A percentile compares a stretch with the other conserved stretches of the same genome.
These are phyloP conservation scores for Medicago ruthenica DNA, from an alignment of 306 rosid species.

Conservation along the genomic window DNA sequence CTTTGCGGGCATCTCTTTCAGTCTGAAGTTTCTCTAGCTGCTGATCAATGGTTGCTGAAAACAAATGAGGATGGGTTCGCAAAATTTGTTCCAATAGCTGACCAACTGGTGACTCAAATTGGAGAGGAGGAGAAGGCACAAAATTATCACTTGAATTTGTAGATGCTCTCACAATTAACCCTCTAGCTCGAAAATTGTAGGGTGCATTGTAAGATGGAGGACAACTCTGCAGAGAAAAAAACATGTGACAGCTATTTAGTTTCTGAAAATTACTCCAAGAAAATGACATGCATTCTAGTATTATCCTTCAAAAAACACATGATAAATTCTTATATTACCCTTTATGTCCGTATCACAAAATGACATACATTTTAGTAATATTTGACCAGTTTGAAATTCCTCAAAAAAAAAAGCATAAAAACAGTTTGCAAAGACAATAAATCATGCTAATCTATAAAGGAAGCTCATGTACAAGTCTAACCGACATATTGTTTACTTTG, in stretches of 20 bases:
- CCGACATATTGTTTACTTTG: slow-evolving; percentile 2
- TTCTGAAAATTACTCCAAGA: not conserved
- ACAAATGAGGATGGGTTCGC: slow-evolving; percentile 86
- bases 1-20: slow-evolving; percentile 57
- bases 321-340: not conserved
- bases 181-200: slow-evolving; percentile 65
- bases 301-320: too few relatives aligned
- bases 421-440: slow-evolving; percentile 4
- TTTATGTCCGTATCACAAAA: too few relatives aligned
- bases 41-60: slow-evolving; percentile 85
- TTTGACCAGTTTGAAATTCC: not conserved
- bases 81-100: slow-evolving; percentile 89
- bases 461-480: not conserved
- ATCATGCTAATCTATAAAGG: not conserved
- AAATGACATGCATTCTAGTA: too few relatives aligned
- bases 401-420: too few relatives aligned
- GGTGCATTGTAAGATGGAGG: slow-evolving; percentile 59
- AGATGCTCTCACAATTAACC: slow-evolving; percentile 67
- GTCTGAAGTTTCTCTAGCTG: slow-evolving; percentile 89
- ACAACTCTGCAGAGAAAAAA: slow-evolving; percentile 53
- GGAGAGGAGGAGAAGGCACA: slow-evolving; percentile 77
- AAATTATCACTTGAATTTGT: slow-evolving; percentile 64
- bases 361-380: slow-evolving; percentile 9
- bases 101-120: slow-evolving; percentile 81
- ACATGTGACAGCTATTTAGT: not conserved